These are phyloP conservation scores for Candida frijolesensis DNA, from an alignment of 1,139 yeast species.

Conservation along the genomic window DNA sequence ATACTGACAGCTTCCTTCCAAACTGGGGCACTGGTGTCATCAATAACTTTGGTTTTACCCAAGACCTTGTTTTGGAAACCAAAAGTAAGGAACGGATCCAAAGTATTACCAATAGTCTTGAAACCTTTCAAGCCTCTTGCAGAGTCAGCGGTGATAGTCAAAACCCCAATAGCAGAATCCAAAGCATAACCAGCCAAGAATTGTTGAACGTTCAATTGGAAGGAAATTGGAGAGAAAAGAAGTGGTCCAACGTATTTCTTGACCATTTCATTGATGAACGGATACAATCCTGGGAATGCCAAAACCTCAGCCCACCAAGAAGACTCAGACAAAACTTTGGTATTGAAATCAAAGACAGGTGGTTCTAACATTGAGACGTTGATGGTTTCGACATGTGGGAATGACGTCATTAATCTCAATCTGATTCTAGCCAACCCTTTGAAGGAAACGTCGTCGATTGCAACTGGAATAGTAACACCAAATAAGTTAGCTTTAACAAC, in stretches of 20 bases:
- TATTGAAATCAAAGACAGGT: constrained; percentile 82
- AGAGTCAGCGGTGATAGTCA: constrained; percentile 65
- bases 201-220: constrained; percentile 90
- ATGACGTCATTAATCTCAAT: constrained; percentile 83
- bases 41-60: constrained; percentile 68
- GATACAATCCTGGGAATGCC: constrained; percentile 80
- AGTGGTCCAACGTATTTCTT: constrained; percentile 86
- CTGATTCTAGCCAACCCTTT: constrained; percentile 75
- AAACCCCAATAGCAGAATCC: constrained; percentile 84
- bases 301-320: constrained; percentile 86
- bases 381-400: constrained; percentile 91
- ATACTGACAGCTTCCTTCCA: constrained; percentile 83
- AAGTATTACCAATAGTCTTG: constrained; percentile 70
- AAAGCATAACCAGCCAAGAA: constrained; percentile 81
- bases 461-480: constrained; percentile 66
- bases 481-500: constrained; percentile 68
- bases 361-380: constrained; percentile 83
- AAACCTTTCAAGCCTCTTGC: constrained; percentile 73
- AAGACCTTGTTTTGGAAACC: constrained; percentile 58
- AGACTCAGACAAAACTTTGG: constrained; percentile 72
- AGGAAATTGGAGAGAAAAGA: constrained; percentile 83
- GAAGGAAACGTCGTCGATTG: constrained; percentile 63
- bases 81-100: constrained; percentile 86
- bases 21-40: constrained; percentile 67
- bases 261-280: constrained; percentile 81